Evolutionary conservation across 495 filamentous ascomycete species (phyloP).

Genomic region (Penicillium cataractarum): DNA sequence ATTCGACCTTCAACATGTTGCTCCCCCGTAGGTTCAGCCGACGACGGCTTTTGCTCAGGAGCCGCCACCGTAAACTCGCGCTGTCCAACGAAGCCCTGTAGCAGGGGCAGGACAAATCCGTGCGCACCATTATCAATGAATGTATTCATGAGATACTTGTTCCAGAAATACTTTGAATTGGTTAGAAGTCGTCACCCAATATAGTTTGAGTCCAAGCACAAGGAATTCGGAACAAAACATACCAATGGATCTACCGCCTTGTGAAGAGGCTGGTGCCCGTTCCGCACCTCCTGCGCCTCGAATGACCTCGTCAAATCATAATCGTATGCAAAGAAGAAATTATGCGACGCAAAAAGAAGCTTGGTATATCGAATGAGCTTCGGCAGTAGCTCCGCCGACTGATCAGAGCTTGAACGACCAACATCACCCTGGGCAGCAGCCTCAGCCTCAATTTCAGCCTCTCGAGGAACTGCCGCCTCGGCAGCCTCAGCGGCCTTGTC

Average conservation of each 20-base stretch:
- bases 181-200: conserved; percentile 22
- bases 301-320: conserved; percentile 79
- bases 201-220: not conserved
- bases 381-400: conserved; percentile 63
- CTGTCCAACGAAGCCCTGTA: conserved; percentile 96
- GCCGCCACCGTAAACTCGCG: conserved; percentile 69
- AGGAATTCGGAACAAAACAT: conserved; percentile 19
- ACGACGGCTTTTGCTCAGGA: conserved; percentile 20
- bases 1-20: conserved; percentile 33
- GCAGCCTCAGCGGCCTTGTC: conserved; percentile 12
- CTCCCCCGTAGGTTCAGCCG: conserved; percentile 24
- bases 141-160: conserved; percentile 69
- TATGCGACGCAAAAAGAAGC: conserved; percentile 76
- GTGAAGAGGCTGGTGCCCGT: conserved; percentile 61
- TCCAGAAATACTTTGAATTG: conserved; percentile 80
- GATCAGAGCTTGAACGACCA: conserved; percentile 29
- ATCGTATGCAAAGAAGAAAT: conserved; percentile 94
- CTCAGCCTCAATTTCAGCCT: conserved; percentile 19
- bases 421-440: conserved; percentile 31
- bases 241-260: conserved; percentile 75
- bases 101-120: conserved; percentile 74
- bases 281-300: conserved; percentile 44
- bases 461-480: conserved; percentile 19
- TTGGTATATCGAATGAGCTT: conserved; percentile 83
- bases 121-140: conserved; percentile 69